Evolutionary conservation across 192 early-diverging fungal species (phyloP).

Genomic region (Podila clonocystis): DNA sequence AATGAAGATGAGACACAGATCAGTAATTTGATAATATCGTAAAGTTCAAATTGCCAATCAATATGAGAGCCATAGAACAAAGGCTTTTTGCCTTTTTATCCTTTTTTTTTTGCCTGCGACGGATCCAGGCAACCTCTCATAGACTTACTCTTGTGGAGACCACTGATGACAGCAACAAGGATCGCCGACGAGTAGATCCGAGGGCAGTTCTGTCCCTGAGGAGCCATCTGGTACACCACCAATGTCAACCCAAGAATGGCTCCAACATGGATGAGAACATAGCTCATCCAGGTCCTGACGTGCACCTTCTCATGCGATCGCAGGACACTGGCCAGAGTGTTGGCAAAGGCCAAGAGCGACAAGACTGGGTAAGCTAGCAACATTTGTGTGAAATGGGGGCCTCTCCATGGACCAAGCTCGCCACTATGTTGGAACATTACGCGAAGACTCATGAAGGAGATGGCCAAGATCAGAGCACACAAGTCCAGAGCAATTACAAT

Average conservation of each 20-base stretch:
- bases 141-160: conserved; percentile 46
- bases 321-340: conserved; percentile 52
- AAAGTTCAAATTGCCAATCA: conserved; percentile 2
- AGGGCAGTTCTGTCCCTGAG: conserved; percentile 43
- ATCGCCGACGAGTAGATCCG: conserved; percentile 45
- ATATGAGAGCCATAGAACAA: not conserved
- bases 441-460: conserved; percentile 55
- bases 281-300: conserved; percentile 41
- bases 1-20: not conserved
- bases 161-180: conserved; percentile 37
- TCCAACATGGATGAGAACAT: conserved; percentile 41
- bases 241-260: conserved; percentile 44
- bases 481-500: conserved; percentile 58
- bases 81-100: no score
- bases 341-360: conserved; percentile 58
- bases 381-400: conserved; percentile 66
- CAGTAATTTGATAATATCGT: not conserved
- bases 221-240: conserved; percentile 52
- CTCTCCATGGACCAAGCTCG: conserved; percentile 65
- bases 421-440: conserved; percentile 62
- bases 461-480: conserved; percentile 59
- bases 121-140: not conserved
- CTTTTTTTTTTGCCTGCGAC: not conserved
- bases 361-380: conserved; percentile 62
- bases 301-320: conserved; percentile 36